Evolutionary conservation across 2,329 filamentous ascomycete genomes (phyloP).

Genomic region (Aureobasidium sp.): DNA sequence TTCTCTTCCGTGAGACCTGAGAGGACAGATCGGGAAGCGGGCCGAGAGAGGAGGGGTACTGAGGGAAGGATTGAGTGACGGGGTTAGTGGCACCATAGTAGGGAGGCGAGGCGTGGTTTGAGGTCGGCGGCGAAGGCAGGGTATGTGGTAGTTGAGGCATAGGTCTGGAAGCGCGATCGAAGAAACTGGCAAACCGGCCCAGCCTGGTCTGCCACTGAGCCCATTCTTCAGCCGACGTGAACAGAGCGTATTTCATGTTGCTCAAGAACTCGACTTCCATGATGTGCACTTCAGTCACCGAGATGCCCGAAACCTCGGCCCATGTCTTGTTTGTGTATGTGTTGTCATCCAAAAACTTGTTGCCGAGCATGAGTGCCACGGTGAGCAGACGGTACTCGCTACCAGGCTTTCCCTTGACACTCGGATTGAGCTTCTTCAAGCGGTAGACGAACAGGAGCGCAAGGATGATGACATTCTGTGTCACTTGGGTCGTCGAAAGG

Average conservation of each 20-base stretch:
- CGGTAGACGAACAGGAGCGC: conserved; percentile 89
- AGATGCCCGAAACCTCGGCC: conserved; percentile 94
- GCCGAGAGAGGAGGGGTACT: conserved; percentile 35
- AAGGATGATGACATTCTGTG: conserved; percentile 86
- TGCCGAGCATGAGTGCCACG: conserved; percentile 93
- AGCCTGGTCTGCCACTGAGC: conserved; percentile 76
- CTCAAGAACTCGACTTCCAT: conserved; percentile 99
- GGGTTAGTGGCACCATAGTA: conserved; percentile 23
- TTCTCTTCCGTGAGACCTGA: conserved; percentile 44
- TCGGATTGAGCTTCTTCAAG: conserved; percentile 80
- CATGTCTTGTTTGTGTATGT: conserved; percentile 99
- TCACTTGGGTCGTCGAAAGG: conserved; percentile 88
- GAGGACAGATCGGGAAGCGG: conserved; percentile 31
- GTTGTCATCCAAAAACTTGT: conserved; percentile 98
- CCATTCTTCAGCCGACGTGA: conserved; percentile 82
- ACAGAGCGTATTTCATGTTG: conserved; percentile 92
- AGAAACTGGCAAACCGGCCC: conserved; percentile 73
- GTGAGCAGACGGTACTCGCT: conserved; percentile 91
- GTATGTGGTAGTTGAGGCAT: conserved; percentile 33
- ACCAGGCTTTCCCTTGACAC: conserved; percentile 80
- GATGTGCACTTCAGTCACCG: conserved; percentile 89
- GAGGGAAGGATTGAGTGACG: conserved; percentile 24
- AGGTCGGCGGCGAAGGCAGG: conserved; percentile 43
- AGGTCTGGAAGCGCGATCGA: conserved; percentile 53
- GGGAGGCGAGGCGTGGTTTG: conserved; percentile 43